These are phyloP conservation scores for Fusarium kyushuense DNA, from an alignment of 2,329 filamentous ascomycete species.

Conservation along the genomic window DNA sequence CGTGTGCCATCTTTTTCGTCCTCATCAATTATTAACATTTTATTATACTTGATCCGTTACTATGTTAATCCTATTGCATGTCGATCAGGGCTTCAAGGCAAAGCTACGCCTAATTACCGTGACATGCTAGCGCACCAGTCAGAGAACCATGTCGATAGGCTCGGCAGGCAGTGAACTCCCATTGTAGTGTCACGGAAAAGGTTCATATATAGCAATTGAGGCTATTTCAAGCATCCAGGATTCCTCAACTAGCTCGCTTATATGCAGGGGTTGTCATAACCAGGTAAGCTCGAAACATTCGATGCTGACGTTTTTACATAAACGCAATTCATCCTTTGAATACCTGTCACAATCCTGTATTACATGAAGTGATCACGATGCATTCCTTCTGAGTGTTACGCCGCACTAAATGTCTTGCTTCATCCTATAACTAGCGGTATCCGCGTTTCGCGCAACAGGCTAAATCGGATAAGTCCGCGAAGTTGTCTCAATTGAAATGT, in stretches of 20 bases:
- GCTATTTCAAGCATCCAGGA: slow-evolving; percentile 1
- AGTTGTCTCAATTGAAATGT: neutral
- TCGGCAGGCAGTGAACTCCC: neutral
- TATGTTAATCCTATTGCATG: neutral
- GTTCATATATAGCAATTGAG: slow-evolving; percentile 8
- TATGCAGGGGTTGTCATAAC: neutral
- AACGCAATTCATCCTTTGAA: neutral
- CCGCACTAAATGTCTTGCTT: neutral
- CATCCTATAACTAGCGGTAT: neutral
- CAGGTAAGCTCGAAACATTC: neutral
- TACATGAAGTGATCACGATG: neutral
- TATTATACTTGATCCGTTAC: neutral
- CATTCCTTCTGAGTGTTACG: neutral
- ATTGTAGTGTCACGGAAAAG: neutral
- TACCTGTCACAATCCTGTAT: neutral
- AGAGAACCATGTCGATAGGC: neutral
- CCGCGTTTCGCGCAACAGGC: slow-evolving; percentile 7
- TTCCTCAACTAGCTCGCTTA: neutral
- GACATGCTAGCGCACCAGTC: neutral
- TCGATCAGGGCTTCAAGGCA: neutral
- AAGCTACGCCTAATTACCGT: neutral
- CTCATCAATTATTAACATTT: neutral
- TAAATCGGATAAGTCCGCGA: slow-evolving; percentile 18
- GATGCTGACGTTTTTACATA: neutral
- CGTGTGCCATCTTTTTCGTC: neutral